phyloP scores from a whole-genome alignment of 176 grass and related monocot species.

The Saccharum officinarum region DNA sequence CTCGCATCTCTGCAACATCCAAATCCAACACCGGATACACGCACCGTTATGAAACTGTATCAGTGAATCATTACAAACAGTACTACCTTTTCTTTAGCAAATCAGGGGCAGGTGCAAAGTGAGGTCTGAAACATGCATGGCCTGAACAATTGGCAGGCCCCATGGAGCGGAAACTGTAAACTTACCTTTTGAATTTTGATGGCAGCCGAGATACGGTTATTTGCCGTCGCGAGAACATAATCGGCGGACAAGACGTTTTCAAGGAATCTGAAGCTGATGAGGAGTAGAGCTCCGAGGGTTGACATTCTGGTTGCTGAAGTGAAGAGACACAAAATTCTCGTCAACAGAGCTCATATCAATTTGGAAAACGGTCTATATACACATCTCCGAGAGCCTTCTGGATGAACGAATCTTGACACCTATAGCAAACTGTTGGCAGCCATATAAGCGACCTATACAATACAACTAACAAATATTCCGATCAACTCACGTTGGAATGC shows the following conservation, averaged over 20 bases:
- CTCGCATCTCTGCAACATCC: background rate
- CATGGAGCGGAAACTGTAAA: no score
- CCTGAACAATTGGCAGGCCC: no score
- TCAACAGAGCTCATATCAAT: background rate
- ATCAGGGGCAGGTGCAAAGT: no score
- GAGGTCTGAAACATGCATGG: no score
- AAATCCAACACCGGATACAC: background rate
- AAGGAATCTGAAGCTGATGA: background rate
- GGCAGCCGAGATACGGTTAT: background rate
- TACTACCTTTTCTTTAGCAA: background rate
- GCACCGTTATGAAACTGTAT: background rate
- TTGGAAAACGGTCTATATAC: background rate
- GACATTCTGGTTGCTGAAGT: background rate
- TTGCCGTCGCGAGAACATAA: background rate
- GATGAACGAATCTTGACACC: constrained; percentile 24
- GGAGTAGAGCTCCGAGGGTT: background rate
- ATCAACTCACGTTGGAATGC: background rate
- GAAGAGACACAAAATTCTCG: background rate
- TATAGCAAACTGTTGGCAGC: background rate
- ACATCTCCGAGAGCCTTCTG: background rate
- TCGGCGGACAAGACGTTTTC: background rate
- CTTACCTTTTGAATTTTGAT: no score
- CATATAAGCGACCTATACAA: background rate
- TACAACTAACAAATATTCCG: background rate
- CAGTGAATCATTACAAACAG: background rate